phyloP scores from a whole-genome alignment of 345 rosid species.

The Eutrema japonicum region DNA sequence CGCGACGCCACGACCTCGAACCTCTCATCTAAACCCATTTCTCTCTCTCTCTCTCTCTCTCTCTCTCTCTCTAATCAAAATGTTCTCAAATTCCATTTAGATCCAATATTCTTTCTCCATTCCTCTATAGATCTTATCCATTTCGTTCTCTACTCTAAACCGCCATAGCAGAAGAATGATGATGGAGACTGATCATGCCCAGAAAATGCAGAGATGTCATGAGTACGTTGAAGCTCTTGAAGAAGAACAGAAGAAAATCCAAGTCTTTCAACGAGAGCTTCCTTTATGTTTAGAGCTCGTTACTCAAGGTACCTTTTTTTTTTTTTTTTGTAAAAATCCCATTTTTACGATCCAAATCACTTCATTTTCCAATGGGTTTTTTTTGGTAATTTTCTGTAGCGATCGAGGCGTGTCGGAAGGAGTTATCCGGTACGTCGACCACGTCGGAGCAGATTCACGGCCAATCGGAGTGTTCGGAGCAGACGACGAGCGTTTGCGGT shows the following conservation, averaged over 20 bases:
- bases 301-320: constrained; percentile 62
- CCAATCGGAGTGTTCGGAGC: constrained; percentile 84
- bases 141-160: neutral
- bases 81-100: constrained; percentile 61
- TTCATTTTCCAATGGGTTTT: neutral
- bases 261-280: constrained; percentile 92
- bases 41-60: constrained; percentile 24
- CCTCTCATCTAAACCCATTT: constrained; percentile 7
- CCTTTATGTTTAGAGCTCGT: constrained; percentile 94
- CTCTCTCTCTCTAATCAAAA: neutral
- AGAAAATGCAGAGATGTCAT: constrained; percentile 64
- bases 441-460: constrained; percentile 57
- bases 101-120: constrained; percentile 59
- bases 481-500: constrained; percentile 65
- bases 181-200: constrained; percentile 48
- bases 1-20: constrained; percentile 50
- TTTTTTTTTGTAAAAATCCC: neutral
- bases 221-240: constrained; percentile 76
- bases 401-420: constrained; percentile 74
- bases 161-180: constrained; percentile 2
- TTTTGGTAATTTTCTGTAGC: constrained; percentile 47
- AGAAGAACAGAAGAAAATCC: constrained; percentile 83
- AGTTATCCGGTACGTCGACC: constrained; percentile 68
- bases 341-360: neutral
- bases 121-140: constrained; percentile 24